Evolutionary conservation across 495 filamentous ascomycete species (phyloP), one percentile per base, ranked within the genome.

Genomic region (Daldinia bambusicola): DNA sequence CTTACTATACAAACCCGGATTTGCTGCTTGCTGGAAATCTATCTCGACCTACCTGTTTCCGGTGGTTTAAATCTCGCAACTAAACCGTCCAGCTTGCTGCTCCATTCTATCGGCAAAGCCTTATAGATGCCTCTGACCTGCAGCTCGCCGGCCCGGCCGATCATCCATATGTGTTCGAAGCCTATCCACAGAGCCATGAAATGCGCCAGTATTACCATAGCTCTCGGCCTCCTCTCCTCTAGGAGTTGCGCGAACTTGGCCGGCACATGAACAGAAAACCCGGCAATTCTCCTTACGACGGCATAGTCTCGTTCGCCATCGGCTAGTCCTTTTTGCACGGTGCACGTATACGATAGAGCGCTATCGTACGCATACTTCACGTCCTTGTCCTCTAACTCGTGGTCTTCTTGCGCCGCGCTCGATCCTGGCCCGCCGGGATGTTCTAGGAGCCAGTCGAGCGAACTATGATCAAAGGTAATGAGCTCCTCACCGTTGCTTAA

Each of bases 71-170:
- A 75, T 32, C 59, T 75, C 12, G 60, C 45, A 37, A 81, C 67
- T 2, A 82, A 69, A 43, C 77, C 71, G 40, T 77, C 71, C 51
- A 83, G 76, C 50, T 80, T 77, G 65, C 64, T 77, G 34, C 75
- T 74, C 81, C 80, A 82, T 34, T 78, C 75, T 36, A 69, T 22
- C 4, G 79, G 80, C 22, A 83, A 57, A 18, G 75, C 71, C 45
- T 78, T 79, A 45, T 82, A 73, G 22, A 83, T 80, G 14, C 79
- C 81, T 58, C 71, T 70, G n/a, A 82, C 72, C 60, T 83, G 80
- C 65, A 76, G 55, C 61, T 76, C 77, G 8, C 80, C 80, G 34
- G 80, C 80, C n/a, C 71, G 66, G 13, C 72, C 75, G 16, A 83
- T 70, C 72, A 80, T 76, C 80, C 81, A 83, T 2, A 80, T 61